Evolutionary conservation across 2,329 filamentous ascomycete genomes (phyloP).

Genomic region (Epichloe sibirici): DNA sequence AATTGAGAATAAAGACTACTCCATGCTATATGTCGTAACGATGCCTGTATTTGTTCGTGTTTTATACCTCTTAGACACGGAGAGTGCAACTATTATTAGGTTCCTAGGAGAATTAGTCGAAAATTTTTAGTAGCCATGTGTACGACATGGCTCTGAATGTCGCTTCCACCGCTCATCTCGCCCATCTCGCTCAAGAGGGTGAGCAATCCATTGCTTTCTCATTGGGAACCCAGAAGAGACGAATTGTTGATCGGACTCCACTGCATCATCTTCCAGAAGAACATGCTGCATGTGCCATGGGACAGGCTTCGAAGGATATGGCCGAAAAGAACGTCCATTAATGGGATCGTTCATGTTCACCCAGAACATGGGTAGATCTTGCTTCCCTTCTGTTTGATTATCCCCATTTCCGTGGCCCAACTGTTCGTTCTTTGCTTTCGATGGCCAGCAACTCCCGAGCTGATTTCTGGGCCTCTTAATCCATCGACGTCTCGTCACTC

Average conservation of each 20-base stretch:
- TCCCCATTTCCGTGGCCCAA: constrained; percentile 8
- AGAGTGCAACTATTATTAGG: neutral
- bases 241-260: neutral
- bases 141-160: constrained; percentile 3
- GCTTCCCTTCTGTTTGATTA: constrained; percentile 2
- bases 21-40: neutral
- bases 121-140: neutral
- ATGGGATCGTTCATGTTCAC: constrained; percentile 38
- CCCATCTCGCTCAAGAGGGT: neutral
- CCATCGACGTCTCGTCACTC: constrained; percentile 32
- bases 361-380: constrained; percentile 28
- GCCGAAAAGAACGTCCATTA: constrained; percentile 32
- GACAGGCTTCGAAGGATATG: constrained; percentile 38
- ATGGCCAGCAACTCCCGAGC: neutral
- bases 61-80: neutral
- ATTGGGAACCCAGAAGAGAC: neutral
- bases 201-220: neutral
- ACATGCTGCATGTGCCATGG: constrained; percentile 31
- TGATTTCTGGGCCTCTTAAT: constrained; percentile 16
- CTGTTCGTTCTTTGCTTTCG: neutral
- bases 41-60: neutral
- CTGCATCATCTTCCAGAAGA: neutral
- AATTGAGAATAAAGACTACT: neutral
- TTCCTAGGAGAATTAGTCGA: neutral
- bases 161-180: neutral